Base-by-base conservation (phyloP, 768 basidiomycete genomes). In the Lentinula edodes region DNA sequence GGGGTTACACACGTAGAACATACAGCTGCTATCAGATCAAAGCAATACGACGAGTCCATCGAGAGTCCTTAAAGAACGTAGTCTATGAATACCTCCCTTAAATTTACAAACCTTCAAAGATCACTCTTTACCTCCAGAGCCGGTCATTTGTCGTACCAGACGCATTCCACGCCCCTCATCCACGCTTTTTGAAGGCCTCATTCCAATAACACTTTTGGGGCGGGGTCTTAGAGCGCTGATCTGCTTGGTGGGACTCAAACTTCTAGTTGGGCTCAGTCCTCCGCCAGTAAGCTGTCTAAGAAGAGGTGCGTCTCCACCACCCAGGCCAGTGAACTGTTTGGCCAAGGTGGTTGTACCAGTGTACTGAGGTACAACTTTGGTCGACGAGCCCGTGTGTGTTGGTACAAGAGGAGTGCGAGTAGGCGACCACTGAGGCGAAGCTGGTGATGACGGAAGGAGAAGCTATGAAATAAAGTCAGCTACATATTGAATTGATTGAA, bases 111-210 rank as follows among this genome's bases (percentile, higher is more conserved):
- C 10, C n/a, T n/a, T 23, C 38, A 13, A 13, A 23, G 5, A 16
- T 65, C 36, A n/a, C 16, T 32, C 41, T 66, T 66, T 36, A 46
- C 66, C 64, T 45, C 71, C 68, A 2, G 78, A 78, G 32, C 89
- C 91, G 7, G 91, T 93, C 78, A 93, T 78, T 70, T 93, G 90
- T 67, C 84, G 78, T 51, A 92, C 88, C 61, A 93, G 74, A 72
- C 83, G 89, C 88, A 91, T 82, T 41, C 85, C 87, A 52, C 87
- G 76, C 12, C 86, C 89, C 69, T 90, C 88, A 64, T 90, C 89
- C 34, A 80, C 69, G 61, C 85, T 86, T 68, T 82, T 85, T 23
- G 80, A 69, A 61, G 75, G 80, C 66, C 89, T 78, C 72, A 88
- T 84, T 13, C 89, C 89, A 60, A 88, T 84, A 28, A 90, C 87